Percentiles rank a stretch among this genome's conserved stretches.
These are phyloP conservation scores for Lasiosphaeris hirsuta DNA, from an alignment of 495 filamentous ascomycete species.

Conservation along the genomic window DNA sequence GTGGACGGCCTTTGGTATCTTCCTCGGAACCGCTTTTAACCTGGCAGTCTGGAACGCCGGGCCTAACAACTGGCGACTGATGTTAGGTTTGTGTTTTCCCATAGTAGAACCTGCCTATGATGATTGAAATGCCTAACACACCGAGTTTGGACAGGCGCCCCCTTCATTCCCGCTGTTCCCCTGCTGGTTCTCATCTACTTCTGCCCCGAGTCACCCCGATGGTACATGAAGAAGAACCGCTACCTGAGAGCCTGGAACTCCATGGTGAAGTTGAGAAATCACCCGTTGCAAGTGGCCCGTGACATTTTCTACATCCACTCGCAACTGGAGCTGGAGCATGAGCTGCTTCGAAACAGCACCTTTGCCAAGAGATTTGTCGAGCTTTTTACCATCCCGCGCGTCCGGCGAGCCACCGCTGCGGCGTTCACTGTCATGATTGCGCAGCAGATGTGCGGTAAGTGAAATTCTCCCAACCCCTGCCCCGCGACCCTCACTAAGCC, in stretches of 20 bases:
- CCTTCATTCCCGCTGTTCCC: slow-evolving; percentile 72
- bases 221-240: slow-evolving; percentile 59
- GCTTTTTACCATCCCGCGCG: slow-evolving; percentile 59
- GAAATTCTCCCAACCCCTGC: background rate
- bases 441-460: slow-evolving; percentile 73
- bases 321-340: slow-evolving; percentile 43
- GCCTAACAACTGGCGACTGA: slow-evolving; percentile 67
- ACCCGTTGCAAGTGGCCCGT: slow-evolving; percentile 65
- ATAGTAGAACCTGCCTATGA: too few species aligned
- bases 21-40: slow-evolving; percentile 69
- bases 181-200: slow-evolving; percentile 63
- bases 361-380: slow-evolving; percentile 53
- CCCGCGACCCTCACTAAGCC: background rate
- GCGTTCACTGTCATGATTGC: slow-evolving; percentile 69
- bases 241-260: slow-evolving; percentile 62
- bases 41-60: slow-evolving; percentile 57
- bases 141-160: slow-evolving; percentile 58
- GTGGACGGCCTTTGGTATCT: slow-evolving; percentile 81
- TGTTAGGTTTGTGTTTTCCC: slow-evolving; percentile 43
- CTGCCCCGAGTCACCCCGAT: slow-evolving; percentile 70
- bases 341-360: slow-evolving; percentile 34
- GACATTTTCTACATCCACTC: slow-evolving; percentile 75
- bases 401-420: slow-evolving; percentile 57
- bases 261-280: slow-evolving; percentile 58
- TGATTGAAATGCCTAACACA: too few species aligned